Conservation (phyloP, 2,329 filamentous ascomycete genomes). For the Talaromyces sp. region DNA sequence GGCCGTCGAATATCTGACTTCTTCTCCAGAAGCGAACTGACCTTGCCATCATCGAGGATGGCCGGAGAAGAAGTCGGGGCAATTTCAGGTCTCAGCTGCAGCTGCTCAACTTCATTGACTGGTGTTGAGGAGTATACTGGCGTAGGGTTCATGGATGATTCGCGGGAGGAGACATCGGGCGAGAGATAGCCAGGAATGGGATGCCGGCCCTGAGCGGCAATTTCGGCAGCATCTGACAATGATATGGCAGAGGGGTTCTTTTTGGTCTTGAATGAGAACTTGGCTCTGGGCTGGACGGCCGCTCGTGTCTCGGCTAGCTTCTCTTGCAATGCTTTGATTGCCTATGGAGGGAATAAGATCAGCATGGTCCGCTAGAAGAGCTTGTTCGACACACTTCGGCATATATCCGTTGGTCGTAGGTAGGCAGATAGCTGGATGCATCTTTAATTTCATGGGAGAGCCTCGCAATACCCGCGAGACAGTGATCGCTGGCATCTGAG, state of each 20-base stretch:
- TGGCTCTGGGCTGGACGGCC: slow-evolving; percentile 65
- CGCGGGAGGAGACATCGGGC: slow-evolving; percentile 35
- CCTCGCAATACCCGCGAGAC: slow-evolving; percentile 71
- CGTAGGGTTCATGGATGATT: slow-evolving; percentile 31
- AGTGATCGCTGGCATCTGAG: slow-evolving; percentile 73
- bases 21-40: slow-evolving; percentile 13
- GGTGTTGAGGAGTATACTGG: slow-evolving; percentile 33
- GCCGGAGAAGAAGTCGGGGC: slow-evolving; percentile 30
- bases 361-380: slow-evolving; percentile 10
- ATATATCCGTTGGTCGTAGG: slow-evolving; percentile 86
- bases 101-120: slow-evolving; percentile 29
- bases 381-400: slow-evolving; percentile 54
- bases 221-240: slow-evolving; percentile 51
- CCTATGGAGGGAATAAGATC: slow-evolving; percentile 39
- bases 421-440: slow-evolving; percentile 72
- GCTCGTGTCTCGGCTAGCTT: slow-evolving; percentile 67
- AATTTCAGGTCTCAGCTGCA: slow-evolving; percentile 29
- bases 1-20: slow-evolving; percentile 41
- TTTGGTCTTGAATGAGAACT: slow-evolving; percentile 73
- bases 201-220: slow-evolving; percentile 45
- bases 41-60: slow-evolving; percentile 16
- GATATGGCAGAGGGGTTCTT: slow-evolving; percentile 53
- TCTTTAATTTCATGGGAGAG: slow-evolving; percentile 82
- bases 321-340: slow-evolving; percentile 74
- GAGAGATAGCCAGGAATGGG: slow-evolving; percentile 39